These are phyloP conservation scores for Eucommia ulmoides DNA, from an alignment of 257 asterid genomes.

Conservation along the genomic window DNA sequence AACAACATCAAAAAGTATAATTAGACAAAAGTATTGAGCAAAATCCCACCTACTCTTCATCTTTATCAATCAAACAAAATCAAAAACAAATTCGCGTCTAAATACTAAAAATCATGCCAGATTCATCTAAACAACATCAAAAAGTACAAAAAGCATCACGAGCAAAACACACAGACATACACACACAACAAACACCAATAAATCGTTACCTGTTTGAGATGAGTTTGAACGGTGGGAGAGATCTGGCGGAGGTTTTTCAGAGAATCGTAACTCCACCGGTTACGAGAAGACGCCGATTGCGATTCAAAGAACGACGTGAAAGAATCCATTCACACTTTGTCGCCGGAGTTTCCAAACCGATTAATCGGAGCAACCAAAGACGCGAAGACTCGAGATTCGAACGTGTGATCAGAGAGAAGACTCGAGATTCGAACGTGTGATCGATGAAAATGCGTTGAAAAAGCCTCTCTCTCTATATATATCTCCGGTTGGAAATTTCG, in stretches of 20 bases:
- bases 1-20: too few species aligned
- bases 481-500: too few species aligned
- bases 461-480: too few species aligned
- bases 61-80: not conserved
- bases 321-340: too few species aligned
- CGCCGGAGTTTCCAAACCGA: too few species aligned
- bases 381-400: too few species aligned
- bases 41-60: too few species aligned
- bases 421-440: too few species aligned
- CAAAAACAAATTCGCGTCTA: not conserved
- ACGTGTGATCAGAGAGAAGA: too few species aligned
- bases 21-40: not conserved
- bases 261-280: slow-evolving; percentile 70
- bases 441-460: too few species aligned
- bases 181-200: not conserved
- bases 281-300: slow-evolving; percentile 39
- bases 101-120: not conserved
- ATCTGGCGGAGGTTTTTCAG: slow-evolving; percentile 86
- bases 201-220: slow-evolving; percentile 65
- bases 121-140: not conserved
- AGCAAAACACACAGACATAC: not conserved
- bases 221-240: slow-evolving; percentile 77
- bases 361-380: too few species aligned
- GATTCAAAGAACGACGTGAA: slow-evolving; percentile 59
- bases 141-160: not conserved